These are phyloP conservation scores for Goffeauzyma gilvescens DNA, from an alignment of 768 basidiomycete genomes.

Conservation along the genomic window DNA sequence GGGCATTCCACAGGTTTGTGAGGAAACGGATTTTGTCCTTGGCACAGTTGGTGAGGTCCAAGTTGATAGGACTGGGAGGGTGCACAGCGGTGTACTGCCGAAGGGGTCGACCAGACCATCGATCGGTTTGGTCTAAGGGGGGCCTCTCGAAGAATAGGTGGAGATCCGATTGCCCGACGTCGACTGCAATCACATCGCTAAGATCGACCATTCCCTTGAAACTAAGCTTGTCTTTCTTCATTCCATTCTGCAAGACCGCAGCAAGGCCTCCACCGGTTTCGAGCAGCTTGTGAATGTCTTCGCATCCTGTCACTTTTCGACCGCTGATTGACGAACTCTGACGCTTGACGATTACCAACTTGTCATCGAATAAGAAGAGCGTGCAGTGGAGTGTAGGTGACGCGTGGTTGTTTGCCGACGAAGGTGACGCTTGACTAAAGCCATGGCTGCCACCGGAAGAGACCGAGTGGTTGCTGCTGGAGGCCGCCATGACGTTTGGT, in stretches of 20 bases:
- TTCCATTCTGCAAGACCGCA: conserved; percentile 51
- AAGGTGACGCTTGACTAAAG: background rate
- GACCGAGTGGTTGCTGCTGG: background rate
- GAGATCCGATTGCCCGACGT: conserved; percentile 60
- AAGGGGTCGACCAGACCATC: conserved; percentile 74
- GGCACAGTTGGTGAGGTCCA: conserved; percentile 48
- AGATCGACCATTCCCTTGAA: conserved; percentile 74
- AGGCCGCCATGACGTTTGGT: background rate
- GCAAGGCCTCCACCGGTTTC: conserved; percentile 46
- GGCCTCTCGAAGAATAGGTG: conserved; percentile 67
- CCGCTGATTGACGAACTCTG: conserved; percentile 32
- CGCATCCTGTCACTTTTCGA: conserved; percentile 36
- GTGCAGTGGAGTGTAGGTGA: conserved; percentile 50
- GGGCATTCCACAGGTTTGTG: conserved; percentile 72
- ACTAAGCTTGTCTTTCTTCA: conserved; percentile 53
- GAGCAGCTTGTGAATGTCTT: conserved; percentile 41
- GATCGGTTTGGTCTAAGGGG: conserved; percentile 60
- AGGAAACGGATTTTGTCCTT: conserved; percentile 63
- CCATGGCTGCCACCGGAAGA: too few relatives aligned
- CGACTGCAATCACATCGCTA: conserved; percentile 62
- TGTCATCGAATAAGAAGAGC: conserved; percentile 84
- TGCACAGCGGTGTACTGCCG: conserved; percentile 59
- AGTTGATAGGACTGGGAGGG: conserved; percentile 47
- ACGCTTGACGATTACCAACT: conserved; percentile 75
- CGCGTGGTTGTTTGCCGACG: conserved; percentile 28